Conservation (phyloP, 164 flowering plant genomes). For the Sextonia rubra region DNA sequence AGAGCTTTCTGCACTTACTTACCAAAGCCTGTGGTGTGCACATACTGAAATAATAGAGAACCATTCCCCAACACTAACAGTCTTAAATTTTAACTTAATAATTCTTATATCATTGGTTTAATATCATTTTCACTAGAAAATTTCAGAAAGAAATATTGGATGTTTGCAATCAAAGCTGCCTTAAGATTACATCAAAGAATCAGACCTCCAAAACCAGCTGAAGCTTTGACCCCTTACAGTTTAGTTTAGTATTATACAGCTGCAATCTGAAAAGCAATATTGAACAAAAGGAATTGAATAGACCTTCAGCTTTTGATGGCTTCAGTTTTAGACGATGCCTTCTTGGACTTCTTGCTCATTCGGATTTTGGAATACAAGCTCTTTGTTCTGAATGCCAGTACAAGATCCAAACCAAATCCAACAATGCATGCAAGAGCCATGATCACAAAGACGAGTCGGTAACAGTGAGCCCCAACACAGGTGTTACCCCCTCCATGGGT, state of each 20-base stretch:
- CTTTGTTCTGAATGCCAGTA: constrained; percentile 56
- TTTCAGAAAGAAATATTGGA: background rate
- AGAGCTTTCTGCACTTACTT: too few species aligned
- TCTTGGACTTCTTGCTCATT: constrained; percentile 35
- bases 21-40: background rate
- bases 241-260: too few species aligned
- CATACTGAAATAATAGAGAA: background rate
- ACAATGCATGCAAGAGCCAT: constrained; percentile 65
- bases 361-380: constrained; percentile 45
- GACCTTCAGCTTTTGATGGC: constrained; percentile 10
- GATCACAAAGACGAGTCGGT: constrained; percentile 64
- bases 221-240: background rate
- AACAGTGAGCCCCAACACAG: constrained; percentile 79
- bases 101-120: too few species aligned
- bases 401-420: constrained; percentile 65
- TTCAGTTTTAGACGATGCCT: background rate
- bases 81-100: background rate
- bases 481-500: constrained; percentile 68
- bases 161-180: background rate
- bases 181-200: background rate
- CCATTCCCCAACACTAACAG: background rate
- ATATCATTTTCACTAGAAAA: background rate
- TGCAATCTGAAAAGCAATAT: background rate
- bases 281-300: background rate
- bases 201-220: background rate